Conservation (phyloP, 139 green algal genomes). For the Chlamydomonas sp. region DNA sequence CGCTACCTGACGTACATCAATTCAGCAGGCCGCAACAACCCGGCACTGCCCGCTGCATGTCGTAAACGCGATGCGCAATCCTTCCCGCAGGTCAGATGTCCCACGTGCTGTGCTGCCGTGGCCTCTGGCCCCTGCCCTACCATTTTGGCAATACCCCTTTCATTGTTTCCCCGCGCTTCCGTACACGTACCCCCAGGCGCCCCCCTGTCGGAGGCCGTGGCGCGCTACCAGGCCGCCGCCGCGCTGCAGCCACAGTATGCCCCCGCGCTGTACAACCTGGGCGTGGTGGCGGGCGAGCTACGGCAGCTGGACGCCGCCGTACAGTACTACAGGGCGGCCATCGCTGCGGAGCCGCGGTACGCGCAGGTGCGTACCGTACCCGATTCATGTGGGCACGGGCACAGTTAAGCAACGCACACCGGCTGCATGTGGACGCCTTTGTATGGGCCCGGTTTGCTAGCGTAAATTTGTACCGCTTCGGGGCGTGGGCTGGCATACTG, state of each 20-base stretch:
- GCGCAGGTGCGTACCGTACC: conserved; percentile 33
- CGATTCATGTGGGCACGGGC: not conserved
- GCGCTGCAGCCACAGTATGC: conserved; percentile 63
- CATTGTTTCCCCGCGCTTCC: too few species aligned
- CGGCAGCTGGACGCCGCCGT: conserved; percentile 58
- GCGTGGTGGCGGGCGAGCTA: conserved; percentile 82
- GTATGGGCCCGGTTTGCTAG: not conserved
- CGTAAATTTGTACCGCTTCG: not conserved
- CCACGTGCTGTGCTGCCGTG: too few species aligned
- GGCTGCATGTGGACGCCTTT: not conserved
- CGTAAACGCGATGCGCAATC: too few species aligned
- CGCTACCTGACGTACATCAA: too few species aligned
- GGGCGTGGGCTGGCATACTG: too few species aligned
- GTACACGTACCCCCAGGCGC: not conserved
- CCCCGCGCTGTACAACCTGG: conserved; percentile 95
- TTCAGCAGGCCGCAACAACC: too few species aligned
- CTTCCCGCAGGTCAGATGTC: too few species aligned
- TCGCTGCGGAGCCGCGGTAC: conserved; percentile 68
- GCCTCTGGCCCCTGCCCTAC: too few species aligned
- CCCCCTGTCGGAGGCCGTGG: conserved; percentile 52
- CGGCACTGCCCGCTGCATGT: too few species aligned
- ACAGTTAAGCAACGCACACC: not conserved
- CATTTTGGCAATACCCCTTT: too few species aligned
- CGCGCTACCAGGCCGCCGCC: conserved; percentile 70
- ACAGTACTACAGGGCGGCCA: conserved; percentile 48